phyloP scores from a whole-genome alignment of 768 basidiomycete species.

The Mycena polygramma region DNA sequence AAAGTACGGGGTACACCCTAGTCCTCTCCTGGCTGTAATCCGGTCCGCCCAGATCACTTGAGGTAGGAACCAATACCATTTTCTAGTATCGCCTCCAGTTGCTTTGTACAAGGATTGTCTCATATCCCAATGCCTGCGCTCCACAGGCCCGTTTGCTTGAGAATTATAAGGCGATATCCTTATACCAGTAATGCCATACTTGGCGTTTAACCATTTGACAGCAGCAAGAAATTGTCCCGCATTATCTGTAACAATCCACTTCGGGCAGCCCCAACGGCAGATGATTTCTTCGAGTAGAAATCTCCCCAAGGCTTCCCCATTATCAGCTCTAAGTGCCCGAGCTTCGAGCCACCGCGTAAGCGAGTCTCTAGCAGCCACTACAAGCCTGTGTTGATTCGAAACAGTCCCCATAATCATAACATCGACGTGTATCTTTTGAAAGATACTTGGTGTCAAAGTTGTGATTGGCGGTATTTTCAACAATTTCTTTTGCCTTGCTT shows the following conservation, averaged over 20 bases:
- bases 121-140: slow-evolving; percentile 48
- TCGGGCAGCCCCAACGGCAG: slow-evolving; percentile 42
- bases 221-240: slow-evolving; percentile 37
- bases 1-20: slow-evolving; percentile 48
- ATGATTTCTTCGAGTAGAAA: slow-evolving; percentile 34
- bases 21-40: slow-evolving; percentile 40
- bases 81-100: slow-evolving; percentile 40
- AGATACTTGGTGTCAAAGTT: slow-evolving; percentile 41
- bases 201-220: slow-evolving; percentile 28
- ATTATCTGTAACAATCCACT: not conserved
- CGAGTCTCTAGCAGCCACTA: not conserved
- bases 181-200: slow-evolving; percentile 55
- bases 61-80: slow-evolving; percentile 47
- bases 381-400: not conserved
- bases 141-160: slow-evolving; percentile 53
- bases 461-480: slow-evolving; percentile 45
- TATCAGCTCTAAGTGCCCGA: not conserved
- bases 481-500: slow-evolving; percentile 40
- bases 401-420: slow-evolving; percentile 44
- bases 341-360: not conserved
- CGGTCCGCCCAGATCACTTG: slow-evolving; percentile 52
- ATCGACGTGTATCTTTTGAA: slow-evolving; percentile 46
- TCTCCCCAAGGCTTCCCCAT: not conserved
- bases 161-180: slow-evolving; percentile 59
- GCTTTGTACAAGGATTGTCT: slow-evolving; percentile 41